phyloP scores from a whole-genome alignment of 306 rosid genomes.

The Bauhinia variegata region DNA sequence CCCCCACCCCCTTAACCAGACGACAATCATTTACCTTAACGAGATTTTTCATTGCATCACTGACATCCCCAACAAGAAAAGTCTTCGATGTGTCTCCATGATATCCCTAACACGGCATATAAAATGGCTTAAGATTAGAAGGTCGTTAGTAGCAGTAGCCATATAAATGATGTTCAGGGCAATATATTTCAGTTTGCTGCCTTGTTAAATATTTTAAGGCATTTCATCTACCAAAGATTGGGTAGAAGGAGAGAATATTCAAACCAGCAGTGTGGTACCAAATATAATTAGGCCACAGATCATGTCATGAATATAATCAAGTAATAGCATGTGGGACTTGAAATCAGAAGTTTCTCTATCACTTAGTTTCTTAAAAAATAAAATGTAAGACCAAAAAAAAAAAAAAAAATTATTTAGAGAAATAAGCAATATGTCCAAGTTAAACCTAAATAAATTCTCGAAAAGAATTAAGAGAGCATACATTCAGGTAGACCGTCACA shows the following conservation, averaged over 20 bases:
- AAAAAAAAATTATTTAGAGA: not conserved
- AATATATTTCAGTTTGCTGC: not conserved
- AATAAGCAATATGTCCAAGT: conserved; percentile 3
- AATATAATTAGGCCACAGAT: conserved; percentile 5
- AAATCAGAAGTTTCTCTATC: too few species aligned
- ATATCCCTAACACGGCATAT: conserved; percentile 69
- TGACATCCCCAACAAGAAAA: conserved; percentile 82
- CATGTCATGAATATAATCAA: not conserved
- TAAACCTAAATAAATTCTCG: conserved; percentile 11
- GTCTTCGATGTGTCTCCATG: conserved; percentile 99
- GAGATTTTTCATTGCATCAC: conserved; percentile 66
- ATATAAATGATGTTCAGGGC: not conserved
- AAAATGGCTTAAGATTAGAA: conserved; percentile 10
- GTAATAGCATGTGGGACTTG: too few species aligned
- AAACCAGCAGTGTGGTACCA: conserved; percentile 22
- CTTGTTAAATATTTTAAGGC: not conserved
- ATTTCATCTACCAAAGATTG: not conserved
- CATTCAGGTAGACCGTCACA: conserved; percentile 94
- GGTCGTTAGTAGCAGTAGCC: conserved; percentile 11
- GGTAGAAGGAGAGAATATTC: conserved; percentile 8
- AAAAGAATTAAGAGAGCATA: conserved; percentile 48
- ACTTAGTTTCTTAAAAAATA: too few species aligned
- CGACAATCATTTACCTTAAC: conserved; percentile 66
- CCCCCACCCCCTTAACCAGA: too few species aligned
- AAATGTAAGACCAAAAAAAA: too few species aligned